Conservation (phyloP, 192 early-diverging fungal species). For the Umbelopsis isabellina region DNA sequence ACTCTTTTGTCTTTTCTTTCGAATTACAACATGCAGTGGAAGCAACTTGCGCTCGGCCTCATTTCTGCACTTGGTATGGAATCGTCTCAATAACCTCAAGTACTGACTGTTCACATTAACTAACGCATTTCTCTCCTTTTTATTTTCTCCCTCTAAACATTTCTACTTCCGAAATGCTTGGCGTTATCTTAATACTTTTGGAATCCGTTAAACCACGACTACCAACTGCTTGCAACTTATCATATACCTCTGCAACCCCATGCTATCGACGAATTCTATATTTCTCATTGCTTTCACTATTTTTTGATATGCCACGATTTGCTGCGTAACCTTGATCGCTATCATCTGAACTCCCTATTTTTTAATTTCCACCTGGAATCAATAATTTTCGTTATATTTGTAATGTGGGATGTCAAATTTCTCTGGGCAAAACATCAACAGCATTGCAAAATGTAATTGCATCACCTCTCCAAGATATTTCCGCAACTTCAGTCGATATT, state of each 20-base stretch:
- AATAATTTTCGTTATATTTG: background rate
- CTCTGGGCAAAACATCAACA: background rate
- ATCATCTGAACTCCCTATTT: constrained; percentile 1
- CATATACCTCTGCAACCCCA: no score
- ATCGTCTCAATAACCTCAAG: no score
- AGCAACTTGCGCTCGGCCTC: constrained; percentile 9
- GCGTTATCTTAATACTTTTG: background rate
- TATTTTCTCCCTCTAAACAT: background rate
- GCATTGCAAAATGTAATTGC: constrained; percentile 28
- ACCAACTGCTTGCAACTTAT: no score
- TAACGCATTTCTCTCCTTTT: background rate
- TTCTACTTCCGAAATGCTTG: constrained; percentile 2
- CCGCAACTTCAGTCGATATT: constrained; percentile 40
- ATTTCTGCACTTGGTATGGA: constrained; percentile 8
- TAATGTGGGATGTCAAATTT: no score
- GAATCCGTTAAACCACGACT: no score
- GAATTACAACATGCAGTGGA: constrained; percentile 10
- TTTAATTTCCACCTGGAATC: constrained; percentile 7
- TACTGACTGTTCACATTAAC: background rate
- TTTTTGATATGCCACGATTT: no score
- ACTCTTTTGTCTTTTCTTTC: background rate
- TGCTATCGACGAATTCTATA: no score
- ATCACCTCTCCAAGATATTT: constrained; percentile 42
- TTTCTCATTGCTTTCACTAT: no score
- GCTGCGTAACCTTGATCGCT: background rate